Conservation (phyloP, 148 eudicot genomes). For the Beta vulgaris region DNA sequence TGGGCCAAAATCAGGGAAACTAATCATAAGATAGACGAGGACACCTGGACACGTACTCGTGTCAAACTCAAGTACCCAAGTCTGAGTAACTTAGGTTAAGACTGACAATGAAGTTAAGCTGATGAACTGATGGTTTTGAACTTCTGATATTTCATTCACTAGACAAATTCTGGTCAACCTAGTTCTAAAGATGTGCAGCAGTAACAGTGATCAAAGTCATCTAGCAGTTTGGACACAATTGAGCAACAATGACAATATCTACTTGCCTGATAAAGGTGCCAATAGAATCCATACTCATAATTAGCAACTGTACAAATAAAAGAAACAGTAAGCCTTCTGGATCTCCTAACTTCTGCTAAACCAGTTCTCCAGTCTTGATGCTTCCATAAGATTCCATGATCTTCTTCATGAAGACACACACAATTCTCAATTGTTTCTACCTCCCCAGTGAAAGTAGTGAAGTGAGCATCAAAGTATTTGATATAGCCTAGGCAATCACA, state of each 20-base stretch:
- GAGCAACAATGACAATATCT: neutral
- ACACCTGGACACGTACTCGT: too few species aligned
- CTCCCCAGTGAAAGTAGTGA: slow-evolving; percentile 87
- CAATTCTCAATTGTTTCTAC: slow-evolving; percentile 92
- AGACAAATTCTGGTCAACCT: neutral
- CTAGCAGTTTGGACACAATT: neutral
- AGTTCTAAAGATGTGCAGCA: neutral
- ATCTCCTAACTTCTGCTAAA: slow-evolving; percentile 90
- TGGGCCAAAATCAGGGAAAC: too few species aligned
- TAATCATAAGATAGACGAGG: too few species aligned
- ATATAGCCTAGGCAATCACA: slow-evolving; percentile 91
- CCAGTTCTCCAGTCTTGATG: slow-evolving; percentile 99
- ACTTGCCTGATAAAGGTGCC: slow-evolving; percentile 98
- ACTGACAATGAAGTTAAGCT: too few species aligned
- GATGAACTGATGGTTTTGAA: neutral
- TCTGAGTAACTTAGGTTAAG: too few species aligned
- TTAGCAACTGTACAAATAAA: slow-evolving; percentile 93
- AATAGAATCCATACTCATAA: slow-evolving; percentile 93
- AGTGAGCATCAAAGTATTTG: slow-evolving; percentile 91
- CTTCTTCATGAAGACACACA: slow-evolving; percentile 95
- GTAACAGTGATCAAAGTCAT: neutral
- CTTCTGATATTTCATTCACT: too few species aligned
- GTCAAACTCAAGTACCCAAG: too few species aligned
- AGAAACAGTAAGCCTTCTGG: slow-evolving; percentile 85
- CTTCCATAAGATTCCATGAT: slow-evolving; percentile 95